phyloP scores from a whole-genome alignment of 2,329 filamentous ascomycete genomes.

The Pseudogymnoascus sp. region DNA sequence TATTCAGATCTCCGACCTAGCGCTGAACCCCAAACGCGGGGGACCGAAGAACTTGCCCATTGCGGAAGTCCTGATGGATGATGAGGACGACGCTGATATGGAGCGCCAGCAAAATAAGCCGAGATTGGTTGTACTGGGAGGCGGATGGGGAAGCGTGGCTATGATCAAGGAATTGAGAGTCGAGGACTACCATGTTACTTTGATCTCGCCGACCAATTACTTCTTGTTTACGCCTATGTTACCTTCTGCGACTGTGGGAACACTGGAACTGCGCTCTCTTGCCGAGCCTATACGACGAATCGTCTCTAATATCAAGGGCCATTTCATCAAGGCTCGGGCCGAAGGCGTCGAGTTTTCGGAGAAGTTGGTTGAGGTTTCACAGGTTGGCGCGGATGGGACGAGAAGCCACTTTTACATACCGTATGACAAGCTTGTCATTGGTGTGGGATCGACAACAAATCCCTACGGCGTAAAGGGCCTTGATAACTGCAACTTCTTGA shows the following conservation, averaged over 20 bases:
- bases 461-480: conserved; percentile 92
- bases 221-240: conserved; percentile 98
- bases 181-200: conserved; percentile 90
- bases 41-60: conserved; percentile 95
- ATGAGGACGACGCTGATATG: conserved; percentile 69
- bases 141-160: conserved; percentile 91
- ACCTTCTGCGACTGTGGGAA: conserved; percentile 92
- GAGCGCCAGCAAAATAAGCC: conserved; percentile 75
- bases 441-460: conserved; percentile 86
- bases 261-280: conserved; percentile 79
- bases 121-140: conserved; percentile 82
- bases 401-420: conserved; percentile 82
- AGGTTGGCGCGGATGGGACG: conserved; percentile 62
- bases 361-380: conserved; percentile 81
- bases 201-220: conserved; percentile 91
- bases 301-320: conserved; percentile 66
- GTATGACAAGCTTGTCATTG: conserved; percentile 93
- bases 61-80: conserved; percentile 77
- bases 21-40: conserved; percentile 70
- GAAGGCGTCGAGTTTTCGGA: conserved; percentile 87
- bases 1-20: conserved; percentile 74
- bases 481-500: conserved; percentile 89
- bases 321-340: conserved; percentile 81
- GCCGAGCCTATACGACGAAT: conserved; percentile 90
- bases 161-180: conserved; percentile 83